Evolutionary conservation across 225 moss, liverwort and hornwort species (phyloP), one percentile per base, ranked within the genome.

Genomic region (Bryum argenteum): DNA sequence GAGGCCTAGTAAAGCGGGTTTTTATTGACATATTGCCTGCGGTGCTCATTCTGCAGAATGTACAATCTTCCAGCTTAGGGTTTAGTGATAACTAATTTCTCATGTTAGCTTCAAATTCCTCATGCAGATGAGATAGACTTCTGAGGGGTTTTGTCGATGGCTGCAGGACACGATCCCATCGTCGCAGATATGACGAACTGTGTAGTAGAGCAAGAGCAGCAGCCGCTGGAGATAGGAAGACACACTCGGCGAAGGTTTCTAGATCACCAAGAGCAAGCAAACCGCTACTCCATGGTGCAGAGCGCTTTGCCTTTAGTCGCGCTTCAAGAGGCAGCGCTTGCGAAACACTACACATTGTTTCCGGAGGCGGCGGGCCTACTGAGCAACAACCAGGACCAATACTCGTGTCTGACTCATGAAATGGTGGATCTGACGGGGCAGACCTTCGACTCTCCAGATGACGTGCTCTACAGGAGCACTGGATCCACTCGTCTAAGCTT

Each of bases 371-470:
- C 79, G 8, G 85, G 73, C 9, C 51, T 78, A 18, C 54, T 33
- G 9, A 17, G 0, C 16, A 48, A 70, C 33, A 33, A 58, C 33
- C 82, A 63, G 57, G 82, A 82, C 15, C 82, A 79, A 15, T 82
- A 70, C 59, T 82, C 82, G 15, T 82, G 77, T 43, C 69, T 86
- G 17, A 77, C 79, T 13, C 85, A 86, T 41, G 85, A 85, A 72
- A 66, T 84, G 75, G 78, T 68, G 67, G 81, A 84, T 44, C 63
- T 80, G 2, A 66, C 77, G 1, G 75, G 67, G 37, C 78, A 71
- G 47, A 62, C 70, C 10, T 58, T 62, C 69, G 85, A 81, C 17
- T 69, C 71, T 1, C 72, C 69, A 1, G 56, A 76, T 14, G 74
- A 79, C 18, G 38, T 73, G 0, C 67, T 63, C 26, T 73, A 63